Evolutionary conservation across 2,329 filamentous ascomycete species (phyloP), one percentile per base, ranked within the genome.

Genomic region (Nemania bipapillata): DNA sequence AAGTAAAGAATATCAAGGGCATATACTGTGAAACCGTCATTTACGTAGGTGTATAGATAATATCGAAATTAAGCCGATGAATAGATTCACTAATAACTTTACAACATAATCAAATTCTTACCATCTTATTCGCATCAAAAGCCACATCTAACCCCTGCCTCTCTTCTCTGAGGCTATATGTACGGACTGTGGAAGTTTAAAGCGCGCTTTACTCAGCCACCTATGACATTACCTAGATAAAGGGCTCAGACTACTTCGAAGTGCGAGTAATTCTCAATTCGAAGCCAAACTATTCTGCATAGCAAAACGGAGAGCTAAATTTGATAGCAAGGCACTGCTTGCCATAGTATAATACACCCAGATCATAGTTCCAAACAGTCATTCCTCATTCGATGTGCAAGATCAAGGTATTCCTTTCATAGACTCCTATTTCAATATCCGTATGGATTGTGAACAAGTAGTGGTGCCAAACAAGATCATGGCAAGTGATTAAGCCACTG

Each of bases 401-500:
- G 57, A 55, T 26, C 17, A 52, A 59, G 47, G 24, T 32, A 52
- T 60, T 17, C 15, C 40, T 35, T n/a, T 37, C 63, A 54, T 24
- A 5, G 22, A 65, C 65, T 61, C 62, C 53, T 22, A 61, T 53
- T 42, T 62, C 30, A 37, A 35, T 49, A 54, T 62, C 47, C 37
- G 40, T 11, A 37, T 47, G n/a, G n/a, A 28, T 40, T 54, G 28
- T 58, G 56, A 61, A 65, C 24, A 28, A 24, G 20, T 1, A 47
- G n/a, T 54, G 49, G 28, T 52, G 15, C 30, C 2, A 49, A 28
- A 26, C 59, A 45, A 50, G 5, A 53, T 20, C 12, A 54, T 22
- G 40, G 50, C 24, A 11, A 20, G 15, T 7, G 20, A 67, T 79
- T 86, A 97, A 71, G 91, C 91, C 69, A 97, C 93, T 3, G 96